Evolutionary conservation across 2,329 filamentous ascomycete species (phyloP), one percentile per base, ranked within the genome.

Genomic region (Paraphaeosphaeria minitans): DNA sequence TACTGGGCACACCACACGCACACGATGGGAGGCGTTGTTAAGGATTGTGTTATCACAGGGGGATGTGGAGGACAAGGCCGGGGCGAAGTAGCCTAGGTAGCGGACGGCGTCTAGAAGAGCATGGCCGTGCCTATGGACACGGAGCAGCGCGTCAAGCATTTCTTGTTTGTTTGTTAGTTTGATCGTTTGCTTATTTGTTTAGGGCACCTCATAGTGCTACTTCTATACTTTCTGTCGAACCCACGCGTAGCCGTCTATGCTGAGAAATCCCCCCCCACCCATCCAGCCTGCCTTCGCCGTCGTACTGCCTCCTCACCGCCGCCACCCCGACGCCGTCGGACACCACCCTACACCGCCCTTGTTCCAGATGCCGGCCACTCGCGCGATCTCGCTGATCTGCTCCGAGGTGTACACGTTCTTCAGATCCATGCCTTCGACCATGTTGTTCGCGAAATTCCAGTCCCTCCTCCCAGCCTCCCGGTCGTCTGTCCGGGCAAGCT

Each of bases 401-500:
- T 58, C 59, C 2, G 52, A 45, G 4, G 42, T 58, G 41, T 62
- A 65, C 10, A 63, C 53, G 8, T 62, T 55, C n/a, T 22, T 14
- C 27, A 60, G 31, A 22, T 56, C 43, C 48, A 47, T 49, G 2
- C 61, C 61, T 12, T 39, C 41, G 2, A 53, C 22, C 39, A 60
- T 13, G 56, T 65, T 65, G 55, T 65, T 62, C 46, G 57, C 61
- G 54, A 65, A 63, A 7, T 29, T 21, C 47, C 48, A 55, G 19
- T 57, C 41, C 39, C 27, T 49, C 10, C 49, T 48, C 10, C 58
- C 56, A 2, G 7, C 24, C 14, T 22, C n/a, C 22, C 39, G 27
- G 54, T 65, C 63, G 21, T 35, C 39, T 37, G 59, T 49, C 29
- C 61, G 56, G 24, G 57, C 14, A 1, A 24, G 21, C 24, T 52